Conservation (phyloP, 331 rosid species). For the Pyracantha coccinea region DNA sequence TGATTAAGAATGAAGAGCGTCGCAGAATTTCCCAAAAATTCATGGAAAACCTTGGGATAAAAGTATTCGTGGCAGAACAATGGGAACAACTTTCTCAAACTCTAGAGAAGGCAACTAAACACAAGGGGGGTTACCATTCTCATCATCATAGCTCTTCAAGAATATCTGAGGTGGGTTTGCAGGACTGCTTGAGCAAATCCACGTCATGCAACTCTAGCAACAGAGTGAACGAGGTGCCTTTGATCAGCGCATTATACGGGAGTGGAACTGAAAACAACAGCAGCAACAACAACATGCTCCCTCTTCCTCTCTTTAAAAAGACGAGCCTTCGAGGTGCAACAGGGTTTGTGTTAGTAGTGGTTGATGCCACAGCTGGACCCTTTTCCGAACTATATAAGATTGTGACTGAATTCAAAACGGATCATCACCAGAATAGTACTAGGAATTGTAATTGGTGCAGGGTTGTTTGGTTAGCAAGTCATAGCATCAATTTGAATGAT, state of each 20-base stretch:
- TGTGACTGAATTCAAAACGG: conserved; percentile 41
- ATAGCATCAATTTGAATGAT: conserved; percentile 7
- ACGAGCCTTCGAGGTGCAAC: conserved; percentile 17
- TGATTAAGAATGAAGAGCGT: conserved; percentile 33
- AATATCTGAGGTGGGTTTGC: conserved; percentile 28
- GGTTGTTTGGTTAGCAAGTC: conserved; percentile 73
- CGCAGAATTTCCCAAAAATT: conserved; percentile 29
- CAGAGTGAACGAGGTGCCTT: conserved; percentile 20
- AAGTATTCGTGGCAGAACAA: conserved; percentile 34
- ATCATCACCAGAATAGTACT: conserved; percentile 1
- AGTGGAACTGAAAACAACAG: conserved; percentile 24
- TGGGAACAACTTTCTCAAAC: conserved; percentile 31
- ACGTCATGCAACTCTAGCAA: conserved; percentile 20
- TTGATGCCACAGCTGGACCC: conserved; percentile 51
- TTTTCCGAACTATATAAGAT: conserved; percentile 26
- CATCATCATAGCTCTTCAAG: conserved; percentile 24
- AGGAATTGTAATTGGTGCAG: conserved; percentile 24
- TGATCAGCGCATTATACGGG: conserved; percentile 21
- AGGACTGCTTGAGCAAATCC: conserved; percentile 21
- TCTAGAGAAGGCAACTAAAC: conserved; percentile 36
- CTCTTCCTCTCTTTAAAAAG: conserved; percentile 43
- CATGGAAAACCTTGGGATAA: conserved; percentile 58
- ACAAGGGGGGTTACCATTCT: conserved; percentile 23
- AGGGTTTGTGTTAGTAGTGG: conserved; percentile 41
- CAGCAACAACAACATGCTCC: conserved; percentile 20